These are phyloP conservation scores for Camellia sinensis DNA, from an alignment of 148 eudicot species.

Conservation along the genomic window DNA sequence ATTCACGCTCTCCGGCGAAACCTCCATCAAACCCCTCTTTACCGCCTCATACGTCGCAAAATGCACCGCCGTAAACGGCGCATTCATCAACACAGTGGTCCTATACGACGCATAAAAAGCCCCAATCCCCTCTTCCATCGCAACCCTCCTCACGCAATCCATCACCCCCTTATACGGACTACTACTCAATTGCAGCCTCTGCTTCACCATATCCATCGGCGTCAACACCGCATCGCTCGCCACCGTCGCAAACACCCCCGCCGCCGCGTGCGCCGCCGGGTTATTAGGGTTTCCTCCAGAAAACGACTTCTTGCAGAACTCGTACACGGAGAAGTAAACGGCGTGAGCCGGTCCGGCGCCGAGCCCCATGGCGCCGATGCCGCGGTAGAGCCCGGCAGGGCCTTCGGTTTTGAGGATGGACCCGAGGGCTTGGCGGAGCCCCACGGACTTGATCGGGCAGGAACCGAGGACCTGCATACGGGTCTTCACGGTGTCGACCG, in stretches of 20 bases:
- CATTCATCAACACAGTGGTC: slow-evolving; percentile 92
- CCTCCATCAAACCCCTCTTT: slow-evolving; percentile 62
- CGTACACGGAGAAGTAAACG: slow-evolving; percentile 78
- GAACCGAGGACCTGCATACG: slow-evolving; percentile 88
- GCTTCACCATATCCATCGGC: slow-evolving; percentile 98
- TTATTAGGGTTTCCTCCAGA: slow-evolving; percentile 47
- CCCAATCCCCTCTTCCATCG: slow-evolving; percentile 74
- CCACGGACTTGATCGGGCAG: slow-evolving; percentile 61
- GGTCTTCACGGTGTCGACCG: slow-evolving; percentile 82
- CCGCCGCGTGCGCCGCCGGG: slow-evolving; percentile 53
- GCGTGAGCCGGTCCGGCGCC: slow-evolving; percentile 99
- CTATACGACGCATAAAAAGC: slow-evolving; percentile 85
- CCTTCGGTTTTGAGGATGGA: slow-evolving; percentile 68
- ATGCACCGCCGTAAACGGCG: slow-evolving; percentile 87
- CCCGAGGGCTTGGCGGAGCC: slow-evolving; percentile 43
- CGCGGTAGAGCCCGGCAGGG: slow-evolving; percentile 62
- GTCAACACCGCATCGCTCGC: slow-evolving; percentile 93
- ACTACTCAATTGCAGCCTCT: slow-evolving; percentile 69
- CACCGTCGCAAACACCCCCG: slow-evolving; percentile 83
- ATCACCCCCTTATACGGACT: slow-evolving; percentile 71
- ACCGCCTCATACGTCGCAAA: slow-evolving; percentile 91
- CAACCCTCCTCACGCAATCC: slow-evolving; percentile 72
- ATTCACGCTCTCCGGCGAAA: slow-evolving; percentile 48
- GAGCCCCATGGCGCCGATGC: slow-evolving; percentile 88
- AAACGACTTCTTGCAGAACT: slow-evolving; percentile 59